phyloP scores from a whole-genome alignment of 495 filamentous ascomycete species.

The Aspergillus steynii region DNA sequence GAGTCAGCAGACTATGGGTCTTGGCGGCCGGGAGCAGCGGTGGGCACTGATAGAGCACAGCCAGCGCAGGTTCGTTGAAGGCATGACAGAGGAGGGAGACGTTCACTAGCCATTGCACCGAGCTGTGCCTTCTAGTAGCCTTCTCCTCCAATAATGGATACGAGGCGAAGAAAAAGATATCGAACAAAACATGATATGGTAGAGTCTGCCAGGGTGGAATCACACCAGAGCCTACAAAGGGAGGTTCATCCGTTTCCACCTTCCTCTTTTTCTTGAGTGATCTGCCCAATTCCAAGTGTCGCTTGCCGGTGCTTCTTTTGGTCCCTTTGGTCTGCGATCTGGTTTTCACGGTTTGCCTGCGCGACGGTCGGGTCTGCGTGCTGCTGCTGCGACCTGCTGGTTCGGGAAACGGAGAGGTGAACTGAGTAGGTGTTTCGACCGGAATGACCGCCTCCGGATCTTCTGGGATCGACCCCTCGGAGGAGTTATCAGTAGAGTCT shows the following conservation, averaged over 20 bases:
- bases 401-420: constrained; percentile 14
- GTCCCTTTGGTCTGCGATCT: constrained; percentile 23
- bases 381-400: constrained; percentile 15
- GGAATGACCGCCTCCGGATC: constrained; percentile 12
- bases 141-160: constrained; percentile 57
- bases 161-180: constrained; percentile 67
- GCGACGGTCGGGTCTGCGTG: constrained; percentile 17
- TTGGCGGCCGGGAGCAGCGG: constrained; percentile 56
- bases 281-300: constrained; percentile 22
- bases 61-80: constrained; percentile 74
- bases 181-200: constrained; percentile 69
- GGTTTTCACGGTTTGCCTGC: constrained; percentile 18
- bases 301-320: constrained; percentile 19
- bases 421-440: constrained; percentile 9
- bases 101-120: constrained; percentile 61
- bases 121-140: constrained; percentile 31
- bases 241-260: constrained; percentile 16
- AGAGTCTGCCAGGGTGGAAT: constrained; percentile 69
- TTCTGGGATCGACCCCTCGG: constrained; percentile 11
- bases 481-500: constrained; percentile 39
- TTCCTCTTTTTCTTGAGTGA: constrained; percentile 33
- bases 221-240: constrained; percentile 37
- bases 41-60: constrained; percentile 69
- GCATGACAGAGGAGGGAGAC: constrained; percentile 60
- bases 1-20: constrained; percentile 47